Percentiles rank a stretch among this genome's conserved stretches.
Conservation (phyloP, 371 early-diverging fungal species). For the Rhizopus microsporus region DNA sequence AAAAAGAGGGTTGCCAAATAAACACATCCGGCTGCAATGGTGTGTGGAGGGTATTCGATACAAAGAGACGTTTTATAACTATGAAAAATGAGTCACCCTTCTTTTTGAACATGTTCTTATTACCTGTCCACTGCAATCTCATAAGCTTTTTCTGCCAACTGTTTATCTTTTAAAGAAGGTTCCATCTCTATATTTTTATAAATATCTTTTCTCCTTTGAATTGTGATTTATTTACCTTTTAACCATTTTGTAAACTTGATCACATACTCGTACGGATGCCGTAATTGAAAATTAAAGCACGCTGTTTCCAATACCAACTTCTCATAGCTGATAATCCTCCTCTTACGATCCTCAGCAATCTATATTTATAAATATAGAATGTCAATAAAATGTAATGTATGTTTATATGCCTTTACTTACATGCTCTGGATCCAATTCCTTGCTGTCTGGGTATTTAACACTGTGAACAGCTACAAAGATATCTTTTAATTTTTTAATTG, state of each 20-base stretch:
- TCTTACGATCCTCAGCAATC: slow-evolving; percentile 58
- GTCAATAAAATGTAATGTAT: not conserved
- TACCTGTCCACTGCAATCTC: slow-evolving; percentile 55
- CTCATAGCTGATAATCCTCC: slow-evolving; percentile 59
- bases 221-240: slow-evolving; percentile 40
- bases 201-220: not conserved
- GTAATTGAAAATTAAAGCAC: slow-evolving; percentile 66
- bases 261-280: slow-evolving; percentile 62
- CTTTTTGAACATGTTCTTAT: not conserved
- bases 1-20: slow-evolving; percentile 55
- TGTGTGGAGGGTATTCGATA: slow-evolving; percentile 64
- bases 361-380: too few species aligned
- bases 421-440: slow-evolving; percentile 61
- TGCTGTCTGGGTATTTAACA: slow-evolving; percentile 54
- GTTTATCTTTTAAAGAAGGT: slow-evolving; percentile 39
- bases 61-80: slow-evolving; percentile 63
- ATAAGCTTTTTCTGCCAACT: slow-evolving; percentile 55
- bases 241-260: slow-evolving; percentile 64
- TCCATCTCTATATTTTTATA: slow-evolving; percentile 15
- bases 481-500: slow-evolving; percentile 74
- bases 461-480: slow-evolving; percentile 67
- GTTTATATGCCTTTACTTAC: slow-evolving; percentile 9
- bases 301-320: slow-evolving; percentile 62
- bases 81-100: slow-evolving; percentile 2
- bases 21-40: slow-evolving; percentile 66